Evolutionary conservation across 2,329 filamentous ascomycete species (phyloP).

Genomic region (Plenodomus lindquistii): DNA sequence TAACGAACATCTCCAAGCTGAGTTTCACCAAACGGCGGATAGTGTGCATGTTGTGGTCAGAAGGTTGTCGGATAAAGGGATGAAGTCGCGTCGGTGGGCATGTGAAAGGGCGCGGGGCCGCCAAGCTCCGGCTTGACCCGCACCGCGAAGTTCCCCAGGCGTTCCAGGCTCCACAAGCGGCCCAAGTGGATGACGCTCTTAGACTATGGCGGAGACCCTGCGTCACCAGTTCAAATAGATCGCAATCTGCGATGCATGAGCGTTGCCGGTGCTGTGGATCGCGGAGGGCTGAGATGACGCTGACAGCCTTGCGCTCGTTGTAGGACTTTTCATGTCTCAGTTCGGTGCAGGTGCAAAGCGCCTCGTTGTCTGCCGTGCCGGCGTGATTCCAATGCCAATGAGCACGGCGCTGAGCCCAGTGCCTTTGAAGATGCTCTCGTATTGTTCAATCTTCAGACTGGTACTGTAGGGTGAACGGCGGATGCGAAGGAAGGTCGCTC

Average conservation of each 20-base stretch:
- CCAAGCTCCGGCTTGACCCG: not conserved
- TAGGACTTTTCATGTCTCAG: constrained; percentile 1
- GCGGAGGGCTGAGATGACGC: not conserved
- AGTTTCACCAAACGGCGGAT: not conserved
- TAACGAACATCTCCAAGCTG: not conserved
- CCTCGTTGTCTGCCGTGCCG: constrained; percentile 21
- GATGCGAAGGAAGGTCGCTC: constrained; percentile 39
- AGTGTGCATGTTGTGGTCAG: not conserved
- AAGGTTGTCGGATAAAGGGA: not conserved
- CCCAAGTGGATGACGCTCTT: constrained; percentile 7
- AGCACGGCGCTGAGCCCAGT: constrained; percentile 35
- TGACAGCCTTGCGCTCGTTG: not conserved
- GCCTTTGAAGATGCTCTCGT: constrained; percentile 45
- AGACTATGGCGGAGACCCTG: not conserved
- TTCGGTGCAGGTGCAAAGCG: constrained; percentile 12
- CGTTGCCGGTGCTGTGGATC: not conserved
- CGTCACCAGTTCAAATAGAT: constrained; percentile 1
- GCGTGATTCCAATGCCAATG: constrained; percentile 29
- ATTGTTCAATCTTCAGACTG: constrained; percentile 41
- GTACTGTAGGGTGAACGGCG: constrained; percentile 39
- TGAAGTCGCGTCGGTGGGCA: not conserved
- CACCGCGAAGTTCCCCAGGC: constrained; percentile 10
- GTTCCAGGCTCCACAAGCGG: constrained; percentile 38
- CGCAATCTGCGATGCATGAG: not conserved
- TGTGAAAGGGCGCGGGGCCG: not conserved